These are phyloP conservation scores for Orbilia javanica DNA, from an alignment of 2,329 filamentous ascomycete species.

Conservation along the genomic window DNA sequence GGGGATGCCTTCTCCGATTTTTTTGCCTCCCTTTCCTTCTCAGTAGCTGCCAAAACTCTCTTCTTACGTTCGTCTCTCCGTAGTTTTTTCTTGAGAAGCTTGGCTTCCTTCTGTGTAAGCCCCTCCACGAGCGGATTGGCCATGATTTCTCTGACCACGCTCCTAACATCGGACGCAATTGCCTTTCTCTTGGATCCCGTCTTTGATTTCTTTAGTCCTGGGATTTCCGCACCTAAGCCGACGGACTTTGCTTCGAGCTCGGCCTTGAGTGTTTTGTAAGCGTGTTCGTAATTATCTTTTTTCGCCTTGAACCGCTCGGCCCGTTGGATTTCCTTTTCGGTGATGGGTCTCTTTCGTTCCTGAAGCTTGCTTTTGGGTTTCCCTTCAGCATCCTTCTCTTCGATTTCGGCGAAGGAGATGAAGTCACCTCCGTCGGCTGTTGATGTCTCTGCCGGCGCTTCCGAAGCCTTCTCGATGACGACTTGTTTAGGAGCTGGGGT, in stretches of 20 bases:
- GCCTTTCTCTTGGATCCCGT: slow-evolving; percentile 24
- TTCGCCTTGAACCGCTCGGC: slow-evolving; percentile 27
- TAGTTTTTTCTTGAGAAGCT: slow-evolving; percentile 42
- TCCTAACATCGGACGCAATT: slow-evolving; percentile 28
- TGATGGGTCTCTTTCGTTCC: slow-evolving; percentile 48
- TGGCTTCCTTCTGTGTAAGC: slow-evolving; percentile 44
- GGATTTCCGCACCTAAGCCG: slow-evolving; percentile 18
- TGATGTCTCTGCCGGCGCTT: neutral
- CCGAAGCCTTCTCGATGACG: neutral
- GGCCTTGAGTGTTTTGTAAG: slow-evolving; percentile 45
- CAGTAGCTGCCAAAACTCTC: slow-evolving; percentile 39
- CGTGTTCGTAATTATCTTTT: slow-evolving; percentile 34
- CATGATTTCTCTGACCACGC: slow-evolving; percentile 45
- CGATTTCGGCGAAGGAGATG: slow-evolving; percentile 43
- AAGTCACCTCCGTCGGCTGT: slow-evolving; percentile 29
- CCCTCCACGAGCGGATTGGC: slow-evolving; percentile 28
- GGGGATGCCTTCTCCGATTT: slow-evolving; percentile 41
- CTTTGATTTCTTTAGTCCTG: slow-evolving; percentile 5
- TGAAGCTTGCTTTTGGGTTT: slow-evolving; percentile 27
- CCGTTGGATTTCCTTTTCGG: slow-evolving; percentile 46
- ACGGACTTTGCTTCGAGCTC: slow-evolving; percentile 30
- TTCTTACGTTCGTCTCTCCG: slow-evolving; percentile 53
- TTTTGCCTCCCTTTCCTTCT: slow-evolving; percentile 30
- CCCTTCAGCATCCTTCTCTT: neutral
- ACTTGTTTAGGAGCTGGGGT: slow-evolving; percentile 6